Conservation (phyloP, 2,329 filamentous ascomycete genomes). For the Phyllosticta citribraziliensis region DNA sequence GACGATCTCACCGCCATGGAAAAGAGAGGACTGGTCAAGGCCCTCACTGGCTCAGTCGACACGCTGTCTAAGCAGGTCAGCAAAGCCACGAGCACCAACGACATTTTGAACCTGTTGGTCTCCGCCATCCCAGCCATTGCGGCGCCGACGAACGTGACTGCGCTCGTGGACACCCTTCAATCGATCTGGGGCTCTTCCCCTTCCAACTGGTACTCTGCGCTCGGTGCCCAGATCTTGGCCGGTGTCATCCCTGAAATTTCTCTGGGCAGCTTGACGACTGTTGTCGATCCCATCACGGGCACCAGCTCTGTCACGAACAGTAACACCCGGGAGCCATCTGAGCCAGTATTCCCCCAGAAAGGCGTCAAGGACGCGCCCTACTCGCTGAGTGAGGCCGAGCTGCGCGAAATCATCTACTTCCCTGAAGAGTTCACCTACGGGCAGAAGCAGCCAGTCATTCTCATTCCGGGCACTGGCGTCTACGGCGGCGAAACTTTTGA, state of each 20-base stretch:
- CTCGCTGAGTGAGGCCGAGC: constrained; percentile 34
- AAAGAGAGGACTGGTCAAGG: background rate
- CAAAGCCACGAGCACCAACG: background rate
- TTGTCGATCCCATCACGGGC: constrained; percentile 10
- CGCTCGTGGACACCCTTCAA: background rate
- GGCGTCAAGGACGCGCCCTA: constrained; percentile 38
- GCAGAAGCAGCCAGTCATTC: constrained; percentile 38
- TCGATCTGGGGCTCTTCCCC: background rate
- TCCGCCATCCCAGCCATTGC: background rate
- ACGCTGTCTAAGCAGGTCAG: background rate
- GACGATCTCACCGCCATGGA: background rate
- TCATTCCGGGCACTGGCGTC: constrained; percentile 45
- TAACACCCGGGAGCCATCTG: constrained; percentile 17
- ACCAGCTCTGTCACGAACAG: constrained; percentile 20
- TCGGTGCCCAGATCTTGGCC: background rate
- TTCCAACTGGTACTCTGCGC: background rate
- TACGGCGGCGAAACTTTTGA: constrained; percentile 38
- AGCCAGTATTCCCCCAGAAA: constrained; percentile 29
- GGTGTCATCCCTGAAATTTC: background rate
- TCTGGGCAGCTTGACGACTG: background rate
- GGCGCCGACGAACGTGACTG: background rate
- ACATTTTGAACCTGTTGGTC: background rate
- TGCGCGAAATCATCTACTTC: constrained; percentile 45
- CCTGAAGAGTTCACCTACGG: constrained; percentile 40
- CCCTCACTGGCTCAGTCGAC: background rate